Evolutionary conservation across 1,139 yeast species (phyloP).

Genomic region (Spathaspora sp.): DNA sequence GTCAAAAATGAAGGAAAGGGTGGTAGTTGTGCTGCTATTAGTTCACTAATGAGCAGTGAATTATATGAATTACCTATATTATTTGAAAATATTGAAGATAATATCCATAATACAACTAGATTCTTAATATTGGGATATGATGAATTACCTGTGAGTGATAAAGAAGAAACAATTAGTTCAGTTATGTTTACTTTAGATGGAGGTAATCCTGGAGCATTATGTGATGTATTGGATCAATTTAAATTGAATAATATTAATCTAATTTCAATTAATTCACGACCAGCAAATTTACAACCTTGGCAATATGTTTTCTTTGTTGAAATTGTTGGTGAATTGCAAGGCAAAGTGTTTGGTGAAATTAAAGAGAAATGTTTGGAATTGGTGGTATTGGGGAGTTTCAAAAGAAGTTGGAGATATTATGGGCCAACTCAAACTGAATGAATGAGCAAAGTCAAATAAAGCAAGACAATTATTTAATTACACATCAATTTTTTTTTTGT

Average conservation of each 20-base stretch:
- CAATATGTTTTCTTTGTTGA: slow-evolving; percentile 83
- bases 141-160: slow-evolving; percentile 10
- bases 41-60: slow-evolving; percentile 59
- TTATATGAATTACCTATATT: slow-evolving; percentile 62
- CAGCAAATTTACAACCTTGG: slow-evolving; percentile 69
- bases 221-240: slow-evolving; percentile 62
- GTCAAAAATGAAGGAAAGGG: slow-evolving; percentile 41
- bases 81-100: slow-evolving; percentile 63
- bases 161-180: slow-evolving; percentile 40
- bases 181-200: slow-evolving; percentile 63
- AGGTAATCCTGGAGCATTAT: slow-evolving; percentile 76
- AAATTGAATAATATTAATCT: slow-evolving; percentile 60
- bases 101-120: slow-evolving; percentile 75
- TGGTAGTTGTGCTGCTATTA: slow-evolving; percentile 46
- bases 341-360: slow-evolving; percentile 21
- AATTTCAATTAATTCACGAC: slow-evolving; percentile 72
- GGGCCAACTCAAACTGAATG: too few relatives aligned
- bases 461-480: not conserved
- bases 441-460: not conserved
- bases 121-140: slow-evolving; percentile 62
- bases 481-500: not conserved
- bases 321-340: slow-evolving; percentile 33
- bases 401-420: slow-evolving; percentile 29
- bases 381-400: slow-evolving; percentile 39
- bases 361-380: slow-evolving; percentile 27